These are phyloP conservation scores for Candida ascalaphidarum DNA, from an alignment of 805 yeast species.

Conservation along the genomic window DNA sequence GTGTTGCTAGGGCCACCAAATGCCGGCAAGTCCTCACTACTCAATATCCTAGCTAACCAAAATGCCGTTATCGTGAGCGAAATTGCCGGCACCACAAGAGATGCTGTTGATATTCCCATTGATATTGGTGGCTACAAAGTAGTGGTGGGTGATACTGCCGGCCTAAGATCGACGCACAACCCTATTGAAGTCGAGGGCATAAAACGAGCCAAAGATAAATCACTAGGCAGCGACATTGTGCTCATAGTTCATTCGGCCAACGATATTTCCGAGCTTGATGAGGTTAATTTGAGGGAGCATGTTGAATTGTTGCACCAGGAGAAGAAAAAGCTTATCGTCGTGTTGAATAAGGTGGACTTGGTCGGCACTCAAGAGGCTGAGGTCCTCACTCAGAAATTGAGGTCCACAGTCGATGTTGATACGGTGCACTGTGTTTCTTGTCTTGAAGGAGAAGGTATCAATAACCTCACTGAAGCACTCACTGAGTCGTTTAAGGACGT, in stretches of 20 bases:
- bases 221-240: constrained; percentile 57
- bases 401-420: constrained; percentile 4
- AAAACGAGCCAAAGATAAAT: constrained; percentile 55
- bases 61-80: constrained; percentile 89
- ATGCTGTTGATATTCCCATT: constrained; percentile 70
- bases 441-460: constrained; percentile 45
- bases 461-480: constrained; percentile 32
- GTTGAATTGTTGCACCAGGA: constrained; percentile 19
- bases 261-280: constrained; percentile 23
- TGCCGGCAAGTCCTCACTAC: constrained; percentile 87
- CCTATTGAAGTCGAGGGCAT: constrained; percentile 76
- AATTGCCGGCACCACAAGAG: constrained; percentile 92
- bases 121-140: constrained; percentile 82
- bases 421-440: constrained; percentile 49
- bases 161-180: constrained; percentile 56
- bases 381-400: constrained; percentile 5
- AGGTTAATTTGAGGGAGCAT: too few species aligned
- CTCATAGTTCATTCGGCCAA: constrained; percentile 55
- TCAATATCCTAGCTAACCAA: constrained; percentile 66
- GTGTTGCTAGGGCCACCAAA: constrained; percentile 87
- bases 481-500: constrained; percentile 38
- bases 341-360: constrained; percentile 58
- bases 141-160: constrained; percentile 88
- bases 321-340: constrained; percentile 29
- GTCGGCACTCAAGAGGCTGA: background rate